Percentiles rank a stretch among this genome's conserved stretches.
These are phyloP conservation scores for Candida anutae DNA, from an alignment of 1,139 yeast species.

Conservation along the genomic window DNA sequence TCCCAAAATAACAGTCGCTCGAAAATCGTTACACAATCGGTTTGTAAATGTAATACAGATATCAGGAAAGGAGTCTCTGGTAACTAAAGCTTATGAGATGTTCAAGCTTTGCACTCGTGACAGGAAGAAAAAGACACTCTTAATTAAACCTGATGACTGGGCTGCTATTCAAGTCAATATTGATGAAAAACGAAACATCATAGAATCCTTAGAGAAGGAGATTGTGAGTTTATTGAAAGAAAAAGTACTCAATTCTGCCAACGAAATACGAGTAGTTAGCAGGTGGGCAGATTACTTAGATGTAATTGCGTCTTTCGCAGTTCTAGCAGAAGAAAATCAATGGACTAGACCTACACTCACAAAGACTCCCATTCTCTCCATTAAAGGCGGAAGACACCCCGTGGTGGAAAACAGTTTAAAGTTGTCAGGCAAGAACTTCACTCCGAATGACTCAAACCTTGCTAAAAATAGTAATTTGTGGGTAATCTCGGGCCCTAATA, in stretches of 20 bases:
- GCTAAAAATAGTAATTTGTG: conserved; percentile 29
- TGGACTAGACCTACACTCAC: conserved; percentile 62
- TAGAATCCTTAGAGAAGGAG: conserved; percentile 33
- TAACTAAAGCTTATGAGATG: conserved; percentile 10
- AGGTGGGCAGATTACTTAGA: conserved; percentile 60
- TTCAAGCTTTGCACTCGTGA: conserved; percentile 18
- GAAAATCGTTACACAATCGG: conserved; percentile 24
- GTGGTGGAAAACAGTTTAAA: conserved; percentile 77
- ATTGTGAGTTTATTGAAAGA: conserved; percentile 36
- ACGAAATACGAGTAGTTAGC: conserved; percentile 38
- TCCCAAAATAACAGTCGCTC: conserved; percentile 18
- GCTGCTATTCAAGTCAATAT: conserved; percentile 19
- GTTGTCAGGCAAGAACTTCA: conserved; percentile 44
- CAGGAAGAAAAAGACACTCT: conserved; percentile 20
- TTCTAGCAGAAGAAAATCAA: conserved; percentile 54
- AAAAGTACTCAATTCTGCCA: conserved; percentile 28
- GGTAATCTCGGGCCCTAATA: conserved; percentile 91
- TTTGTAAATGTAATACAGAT: conserved; percentile 25
- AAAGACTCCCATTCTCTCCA: conserved; percentile 34
- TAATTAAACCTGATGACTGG: conserved; percentile 30
- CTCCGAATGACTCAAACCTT: conserved; percentile 49
- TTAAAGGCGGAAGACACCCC: conserved; percentile 69
- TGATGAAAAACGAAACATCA: conserved; percentile 17
- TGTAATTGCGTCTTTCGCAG: conserved; percentile 65
- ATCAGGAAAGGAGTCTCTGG: conserved; percentile 24